A percentile compares a stretch with the other conserved stretches of the same genome.
Evolutionary conservation across 148 eudicot genomes (phyloP).

Genomic region (Linanthus parryae): DNA sequence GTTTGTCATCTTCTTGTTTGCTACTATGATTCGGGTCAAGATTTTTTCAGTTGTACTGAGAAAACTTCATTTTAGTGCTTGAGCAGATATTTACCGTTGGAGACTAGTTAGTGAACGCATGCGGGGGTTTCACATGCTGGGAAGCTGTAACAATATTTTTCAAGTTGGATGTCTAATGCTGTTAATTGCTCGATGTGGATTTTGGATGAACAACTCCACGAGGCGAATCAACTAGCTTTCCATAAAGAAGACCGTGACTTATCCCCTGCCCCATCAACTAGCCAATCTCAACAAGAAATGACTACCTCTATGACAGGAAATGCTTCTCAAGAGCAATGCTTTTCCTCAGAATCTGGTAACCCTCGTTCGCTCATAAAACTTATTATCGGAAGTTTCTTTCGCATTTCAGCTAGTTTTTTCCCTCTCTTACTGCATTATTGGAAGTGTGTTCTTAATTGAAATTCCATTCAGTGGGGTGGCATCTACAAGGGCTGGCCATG

Average conservation of each 20-base stretch:
- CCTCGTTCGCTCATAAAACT: background rate
- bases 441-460: too few species aligned
- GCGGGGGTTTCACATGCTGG: background rate
- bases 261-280: constrained; percentile 25
- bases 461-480: too few species aligned
- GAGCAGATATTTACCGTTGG: background rate
- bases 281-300: constrained; percentile 38
- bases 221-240: too few species aligned
- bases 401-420: background rate
- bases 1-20: background rate
- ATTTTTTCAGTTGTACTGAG: background rate
- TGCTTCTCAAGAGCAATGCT: constrained; percentile 62
- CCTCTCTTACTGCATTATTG: background rate
- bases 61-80: background rate
- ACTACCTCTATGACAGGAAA: constrained; percentile 26
- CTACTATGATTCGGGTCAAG: constrained; percentile 1
- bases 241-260: constrained; percentile 41
- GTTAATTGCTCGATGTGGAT: constrained; percentile 31
- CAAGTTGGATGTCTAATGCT: constrained; percentile 36
- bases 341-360: constrained; percentile 67
- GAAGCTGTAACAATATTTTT: constrained; percentile 16
- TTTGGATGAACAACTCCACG: constrained; percentile 35
- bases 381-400: background rate
- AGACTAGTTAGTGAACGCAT: background rate
- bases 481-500: too few species aligned